These are phyloP conservation scores for Delphinella strobiligena DNA, from an alignment of 2,329 filamentous ascomycete species.

Conservation along the genomic window DNA sequence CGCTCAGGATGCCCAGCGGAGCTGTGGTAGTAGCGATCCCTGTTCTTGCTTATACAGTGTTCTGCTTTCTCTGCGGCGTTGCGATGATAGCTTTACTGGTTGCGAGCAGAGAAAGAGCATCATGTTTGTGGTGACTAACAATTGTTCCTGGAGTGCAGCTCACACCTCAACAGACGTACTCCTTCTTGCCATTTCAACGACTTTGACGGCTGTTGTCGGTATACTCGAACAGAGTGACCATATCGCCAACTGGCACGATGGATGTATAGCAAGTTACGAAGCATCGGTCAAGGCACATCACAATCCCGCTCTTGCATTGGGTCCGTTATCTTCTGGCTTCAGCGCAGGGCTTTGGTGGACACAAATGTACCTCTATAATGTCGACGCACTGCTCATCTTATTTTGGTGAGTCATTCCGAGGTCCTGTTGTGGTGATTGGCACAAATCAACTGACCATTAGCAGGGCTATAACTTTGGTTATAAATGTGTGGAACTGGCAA, in stretches of 20 bases:
- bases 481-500: conserved; percentile 11
- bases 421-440: not conserved
- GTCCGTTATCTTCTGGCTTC: conserved; percentile 12
- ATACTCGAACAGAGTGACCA: conserved; percentile 12
- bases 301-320: conserved; percentile 10
- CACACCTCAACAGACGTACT: conserved; percentile 9
- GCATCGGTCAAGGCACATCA: conserved; percentile 6
- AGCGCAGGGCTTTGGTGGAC: conserved; percentile 12
- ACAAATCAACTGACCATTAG: not conserved
- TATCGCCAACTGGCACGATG: conserved; percentile 9
- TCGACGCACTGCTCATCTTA: conserved; percentile 7
- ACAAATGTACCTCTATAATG: conserved; percentile 12
- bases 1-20: not conserved
- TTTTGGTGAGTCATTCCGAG: conserved; percentile 3
- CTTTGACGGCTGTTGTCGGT: conserved; percentile 6
- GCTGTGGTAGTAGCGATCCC: conserved; percentile 8
- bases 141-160: no score
- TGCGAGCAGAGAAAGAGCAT: conserved; percentile 10
- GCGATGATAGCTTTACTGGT: conserved; percentile 8
- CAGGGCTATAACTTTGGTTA: conserved; percentile 12
- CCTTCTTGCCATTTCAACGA: conserved; percentile 10
- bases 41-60: conserved; percentile 10
- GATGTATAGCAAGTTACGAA: conserved; percentile 9
- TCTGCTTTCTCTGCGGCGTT: conserved; percentile 9
- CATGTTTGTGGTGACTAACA: conserved; percentile 8